Evolutionary conservation across 108 stramenopile genomes (phyloP), one percentile per base, ranked within the genome.

Genomic region (Conticribra guillardii): DNA sequence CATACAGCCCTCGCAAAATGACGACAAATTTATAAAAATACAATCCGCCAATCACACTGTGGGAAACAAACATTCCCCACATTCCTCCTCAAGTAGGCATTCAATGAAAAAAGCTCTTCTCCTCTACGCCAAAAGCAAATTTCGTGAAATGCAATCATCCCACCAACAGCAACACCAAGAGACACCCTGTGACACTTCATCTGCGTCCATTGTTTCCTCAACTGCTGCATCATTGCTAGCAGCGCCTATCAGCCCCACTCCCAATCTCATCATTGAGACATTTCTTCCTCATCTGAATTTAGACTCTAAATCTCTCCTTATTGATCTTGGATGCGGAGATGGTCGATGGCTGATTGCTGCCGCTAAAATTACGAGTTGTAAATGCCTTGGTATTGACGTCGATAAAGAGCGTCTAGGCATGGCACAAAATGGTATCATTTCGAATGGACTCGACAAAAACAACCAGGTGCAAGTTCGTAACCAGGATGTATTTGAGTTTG

Each of bases 291-390:
- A 58, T 34, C 74, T 83, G n/a, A 45, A 57, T 31, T 55, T 83
- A 14, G 53, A 62, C 30, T 33, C 53, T 2, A 31, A 64, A 29
- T 68, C 66, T 31, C 62, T 74, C 14, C 52, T 83, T 15, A 68
- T 83, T n/a, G 77, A 83, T 64, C 56, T 80, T 9, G 73, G 71
- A 4, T 83, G 82, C 22, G 79, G 79, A n/a, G 82, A 83, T 46
- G 82, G 82, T 14, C 47, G 82, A 23, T 83, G 82, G 82, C 54
- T 83, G 23, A 46, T 80, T n/a, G 74, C 67, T 29, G 82, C 82
- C n/a, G 31, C 68, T 19, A 34, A 51, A 33, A 49, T 66, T 22
- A 63, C 62, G 0, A 56, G 68, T 18, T 83, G 82, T 45, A 61
- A 63, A 57, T 83, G 79, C 22, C 63, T 83, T 46, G 82, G 81